Percentiles rank a stretch among this genome's conserved stretches.
Evolutionary conservation across 2,329 filamentous ascomycete genomes (phyloP).

Genomic region (Penicillium frequentans): DNA sequence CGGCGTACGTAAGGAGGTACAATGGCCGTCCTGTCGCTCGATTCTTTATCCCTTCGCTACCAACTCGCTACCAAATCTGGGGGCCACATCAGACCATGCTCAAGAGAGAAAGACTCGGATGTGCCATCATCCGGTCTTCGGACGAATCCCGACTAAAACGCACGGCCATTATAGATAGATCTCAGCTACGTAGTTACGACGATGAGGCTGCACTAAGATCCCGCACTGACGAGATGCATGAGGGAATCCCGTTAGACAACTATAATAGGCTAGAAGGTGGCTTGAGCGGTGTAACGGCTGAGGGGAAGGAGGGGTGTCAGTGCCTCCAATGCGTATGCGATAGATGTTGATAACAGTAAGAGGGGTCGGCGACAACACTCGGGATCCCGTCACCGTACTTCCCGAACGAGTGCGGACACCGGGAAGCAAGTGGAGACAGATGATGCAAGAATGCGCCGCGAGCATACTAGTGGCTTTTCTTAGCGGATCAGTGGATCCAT

Average conservation of each 20-base stretch:
- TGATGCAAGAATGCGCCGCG: conserved; percentile 19
- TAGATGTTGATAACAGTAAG: not conserved
- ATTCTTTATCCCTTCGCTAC: not conserved
- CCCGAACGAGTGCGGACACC: conserved; percentile 2
- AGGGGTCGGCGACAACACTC: not conserved
- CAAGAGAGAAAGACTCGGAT: not conserved
- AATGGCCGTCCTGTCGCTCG: not conserved
- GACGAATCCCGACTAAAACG: not conserved
- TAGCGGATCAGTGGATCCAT: conserved; percentile 12
- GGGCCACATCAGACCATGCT: not conserved
- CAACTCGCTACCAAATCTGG: not conserved
- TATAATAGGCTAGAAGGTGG: not conserved
- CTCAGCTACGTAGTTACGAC: not conserved
- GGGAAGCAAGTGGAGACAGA: conserved; percentile 1
- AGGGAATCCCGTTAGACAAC: not conserved
- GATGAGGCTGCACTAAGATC: not conserved
- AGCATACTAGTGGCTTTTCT: conserved; percentile 8
- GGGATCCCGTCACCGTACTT: conserved; percentile 11
- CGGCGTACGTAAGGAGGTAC: not conserved
- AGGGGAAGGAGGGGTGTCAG: not conserved
- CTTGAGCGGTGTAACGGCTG: not conserved
- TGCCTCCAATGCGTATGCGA: not conserved
- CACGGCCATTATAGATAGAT: not conserved
- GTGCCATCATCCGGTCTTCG: not conserved
- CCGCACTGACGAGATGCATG: not conserved